Evolutionary conservation across 2,329 filamentous ascomycete genomes (phyloP).

Genomic region (Coniella lustricola): DNA sequence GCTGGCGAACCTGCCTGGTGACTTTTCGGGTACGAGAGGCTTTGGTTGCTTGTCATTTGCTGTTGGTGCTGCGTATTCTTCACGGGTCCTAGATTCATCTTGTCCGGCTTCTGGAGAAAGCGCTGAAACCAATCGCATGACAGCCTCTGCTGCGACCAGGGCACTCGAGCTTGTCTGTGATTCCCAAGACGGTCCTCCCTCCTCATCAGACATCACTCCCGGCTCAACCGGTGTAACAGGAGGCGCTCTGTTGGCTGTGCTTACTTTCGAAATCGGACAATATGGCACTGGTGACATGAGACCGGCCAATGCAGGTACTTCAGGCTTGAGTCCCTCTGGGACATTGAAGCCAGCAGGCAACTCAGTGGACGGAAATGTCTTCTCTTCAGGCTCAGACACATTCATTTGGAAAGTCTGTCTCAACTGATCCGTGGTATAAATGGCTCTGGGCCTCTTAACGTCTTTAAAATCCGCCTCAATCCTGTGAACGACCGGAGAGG

Average conservation of each 20-base stretch:
- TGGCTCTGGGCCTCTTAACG: neutral
- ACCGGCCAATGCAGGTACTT: neutral
- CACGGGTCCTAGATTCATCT: neutral
- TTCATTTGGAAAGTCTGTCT: neutral
- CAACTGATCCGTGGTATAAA: neutral
- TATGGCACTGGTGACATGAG: neutral
- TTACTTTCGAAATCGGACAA: neutral
- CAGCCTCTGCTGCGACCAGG: neutral
- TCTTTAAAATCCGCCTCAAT: neutral
- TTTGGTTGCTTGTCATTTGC: neutral
- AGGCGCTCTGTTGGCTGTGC: neutral
- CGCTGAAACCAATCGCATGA: neutral
- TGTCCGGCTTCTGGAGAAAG: neutral
- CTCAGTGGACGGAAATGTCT: neutral
- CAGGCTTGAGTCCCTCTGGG: neutral
- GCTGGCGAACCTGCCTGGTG: neutral
- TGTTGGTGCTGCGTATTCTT: neutral
- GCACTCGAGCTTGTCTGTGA: neutral
- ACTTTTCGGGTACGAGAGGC: neutral
- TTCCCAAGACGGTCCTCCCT: neutral
- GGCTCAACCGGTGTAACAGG: neutral
- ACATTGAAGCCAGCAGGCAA: neutral
- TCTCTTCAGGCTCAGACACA: neutral
- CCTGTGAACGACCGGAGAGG: neutral
- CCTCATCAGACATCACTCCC: neutral